Evolutionary conservation across 371 early-diverging fungal species (phyloP).

Genomic region (Mortierella sp.): DNA sequence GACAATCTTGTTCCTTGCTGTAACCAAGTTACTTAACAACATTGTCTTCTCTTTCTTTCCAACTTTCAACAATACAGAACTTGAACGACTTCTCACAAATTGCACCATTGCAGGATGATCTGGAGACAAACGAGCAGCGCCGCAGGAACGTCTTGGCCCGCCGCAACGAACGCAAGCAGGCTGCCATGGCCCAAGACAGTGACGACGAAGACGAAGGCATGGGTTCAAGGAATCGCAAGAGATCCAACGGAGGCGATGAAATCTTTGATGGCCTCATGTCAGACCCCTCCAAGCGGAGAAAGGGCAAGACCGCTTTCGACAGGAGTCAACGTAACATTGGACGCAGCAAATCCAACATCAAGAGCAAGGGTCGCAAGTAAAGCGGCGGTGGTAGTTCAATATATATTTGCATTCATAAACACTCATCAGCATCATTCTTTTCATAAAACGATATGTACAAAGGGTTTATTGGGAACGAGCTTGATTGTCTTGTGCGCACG

Average conservation of each 20-base stretch:
- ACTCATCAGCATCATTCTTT: background rate
- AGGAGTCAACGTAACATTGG: conserved; percentile 49
- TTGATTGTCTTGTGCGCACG: background rate
- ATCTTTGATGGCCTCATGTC: conserved; percentile 53
- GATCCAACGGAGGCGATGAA: conserved; percentile 20
- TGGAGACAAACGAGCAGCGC: conserved; percentile 66
- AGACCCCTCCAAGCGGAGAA: conserved; percentile 43
- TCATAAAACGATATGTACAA: background rate
- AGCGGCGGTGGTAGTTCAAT: background rate
- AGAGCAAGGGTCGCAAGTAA: conserved; percentile 36
- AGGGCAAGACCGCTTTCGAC: conserved; percentile 49
- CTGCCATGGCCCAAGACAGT: conserved; percentile 39
- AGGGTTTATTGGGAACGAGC: background rate
- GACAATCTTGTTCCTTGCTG: background rate
- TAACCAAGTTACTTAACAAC: background rate
- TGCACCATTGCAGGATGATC: conserved; percentile 69
- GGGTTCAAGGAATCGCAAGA: conserved; percentile 37
- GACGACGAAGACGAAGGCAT: conserved; percentile 38
- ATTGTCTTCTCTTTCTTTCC: background rate
- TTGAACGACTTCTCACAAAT: conserved; percentile 81
- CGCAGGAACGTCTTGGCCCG: conserved; percentile 68
- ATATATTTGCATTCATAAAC: conserved; percentile 3
- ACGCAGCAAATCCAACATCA: conserved; percentile 24
- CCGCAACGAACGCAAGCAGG: conserved; percentile 59
- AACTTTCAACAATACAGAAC: conserved; percentile 58